Percentiles rank a stretch among this genome's conserved stretches.
phyloP scores from a whole-genome alignment of 192 early-diverging fungal genomes.

The Backusella westeae region DNA sequence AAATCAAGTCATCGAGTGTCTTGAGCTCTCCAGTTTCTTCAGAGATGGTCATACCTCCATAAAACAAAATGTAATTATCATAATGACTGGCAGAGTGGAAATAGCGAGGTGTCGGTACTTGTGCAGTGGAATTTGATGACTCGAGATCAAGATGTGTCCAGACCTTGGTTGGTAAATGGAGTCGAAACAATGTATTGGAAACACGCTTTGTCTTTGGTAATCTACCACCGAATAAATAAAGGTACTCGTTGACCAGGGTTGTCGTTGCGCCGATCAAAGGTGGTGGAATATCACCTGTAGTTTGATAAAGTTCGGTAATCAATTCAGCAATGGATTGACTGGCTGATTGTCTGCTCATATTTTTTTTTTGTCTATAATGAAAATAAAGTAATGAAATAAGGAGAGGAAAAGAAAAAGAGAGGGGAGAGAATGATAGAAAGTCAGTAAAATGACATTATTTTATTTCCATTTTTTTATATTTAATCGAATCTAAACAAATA shows the following conservation, averaged over 20 bases:
- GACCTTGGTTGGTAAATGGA: constrained; percentile 58
- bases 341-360: not conserved
- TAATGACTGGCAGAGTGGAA: constrained; percentile 73
- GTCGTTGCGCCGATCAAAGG: constrained; percentile 73
- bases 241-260: constrained; percentile 59
- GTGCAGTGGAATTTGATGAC: not conserved
- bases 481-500: constrained; percentile 1
- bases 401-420: not conserved
- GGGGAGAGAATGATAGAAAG: not conserved
- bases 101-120: constrained; percentile 54
- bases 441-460: not conserved
- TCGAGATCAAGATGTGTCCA: constrained; percentile 43
- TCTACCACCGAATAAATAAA: constrained; percentile 76
- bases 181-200: constrained; percentile 67
- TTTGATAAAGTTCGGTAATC: constrained; percentile 34
- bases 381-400: not conserved
- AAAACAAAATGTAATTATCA: constrained; percentile 60
- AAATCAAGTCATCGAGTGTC: constrained; percentile 64
- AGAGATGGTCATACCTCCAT: constrained; percentile 76
- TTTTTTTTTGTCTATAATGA: not conserved
- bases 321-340: constrained; percentile 21
- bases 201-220: constrained; percentile 63
- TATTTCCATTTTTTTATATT: not conserved
- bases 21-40: constrained; percentile 53
- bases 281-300: constrained; percentile 71